Percentiles rank a stretch among this genome's conserved stretches.
Evolutionary conservation across 192 early-diverging fungal genomes (phyloP).

Genomic region (Podila epicladia): DNA sequence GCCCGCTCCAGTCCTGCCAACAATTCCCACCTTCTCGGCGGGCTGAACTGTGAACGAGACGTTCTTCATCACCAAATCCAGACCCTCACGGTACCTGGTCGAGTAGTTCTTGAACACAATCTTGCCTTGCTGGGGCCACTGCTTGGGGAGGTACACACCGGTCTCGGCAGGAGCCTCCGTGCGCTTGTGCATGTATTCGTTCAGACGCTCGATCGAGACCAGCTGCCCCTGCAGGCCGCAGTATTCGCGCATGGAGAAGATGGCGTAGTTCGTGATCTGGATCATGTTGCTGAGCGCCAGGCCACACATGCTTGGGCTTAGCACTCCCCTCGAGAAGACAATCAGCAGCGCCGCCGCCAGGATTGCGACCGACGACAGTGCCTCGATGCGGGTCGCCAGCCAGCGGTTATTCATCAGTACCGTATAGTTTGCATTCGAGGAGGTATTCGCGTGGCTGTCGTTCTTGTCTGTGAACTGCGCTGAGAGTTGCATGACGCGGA

Average conservation of each 20-base stretch:
- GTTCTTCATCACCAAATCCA: too few species aligned
- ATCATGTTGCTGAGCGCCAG: constrained; percentile 66
- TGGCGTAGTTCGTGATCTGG: neutral
- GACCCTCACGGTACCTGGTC: neutral
- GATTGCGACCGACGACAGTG: constrained; percentile 69
- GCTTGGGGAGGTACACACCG: neutral
- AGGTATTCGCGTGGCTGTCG: neutral
- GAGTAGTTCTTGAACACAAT: neutral
- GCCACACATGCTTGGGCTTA: constrained; percentile 80
- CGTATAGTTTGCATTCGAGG: constrained; percentile 14
- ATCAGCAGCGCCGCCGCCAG: constrained; percentile 67
- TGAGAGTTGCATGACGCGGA: constrained; percentile 67
- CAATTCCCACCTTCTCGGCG: constrained; percentile 17
- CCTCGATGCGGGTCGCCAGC: constrained; percentile 70
- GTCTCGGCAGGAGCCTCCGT: neutral
- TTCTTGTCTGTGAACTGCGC: constrained; percentile 3
- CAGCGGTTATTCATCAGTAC: constrained; percentile 71
- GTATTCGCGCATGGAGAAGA: neutral
- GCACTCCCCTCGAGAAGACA: constrained; percentile 35
- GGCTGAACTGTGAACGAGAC: too few species aligned
- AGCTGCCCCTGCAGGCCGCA: neutral
- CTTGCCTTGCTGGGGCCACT: neutral
- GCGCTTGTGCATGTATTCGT: neutral
- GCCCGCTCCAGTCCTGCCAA: too few species aligned
- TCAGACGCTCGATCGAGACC: neutral